Evolutionary conservation across 1,139 yeast genomes (phyloP).

Genomic region (Wickerhamiella infanticola): DNA sequence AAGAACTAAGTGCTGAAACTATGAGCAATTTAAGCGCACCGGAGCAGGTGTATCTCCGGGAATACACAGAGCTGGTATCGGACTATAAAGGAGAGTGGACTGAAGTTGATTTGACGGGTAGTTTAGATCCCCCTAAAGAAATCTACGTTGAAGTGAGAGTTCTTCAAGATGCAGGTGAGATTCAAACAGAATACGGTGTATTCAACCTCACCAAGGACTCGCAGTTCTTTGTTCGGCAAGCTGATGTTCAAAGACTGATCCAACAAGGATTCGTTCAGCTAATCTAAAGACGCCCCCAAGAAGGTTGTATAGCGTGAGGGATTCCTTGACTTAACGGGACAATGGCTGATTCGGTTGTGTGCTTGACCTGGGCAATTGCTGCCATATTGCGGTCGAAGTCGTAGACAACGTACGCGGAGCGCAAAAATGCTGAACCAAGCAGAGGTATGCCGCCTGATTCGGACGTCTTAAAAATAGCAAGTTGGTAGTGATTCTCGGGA

Average conservation of each 20-base stretch:
- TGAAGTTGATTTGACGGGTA: constrained; percentile 80
- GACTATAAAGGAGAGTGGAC: constrained; percentile 66
- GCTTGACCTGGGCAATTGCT: constrained; percentile 40
- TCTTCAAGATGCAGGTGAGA: constrained; percentile 87
- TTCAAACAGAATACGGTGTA: constrained; percentile 94
- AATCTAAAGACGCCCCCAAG: constrained; percentile 24
- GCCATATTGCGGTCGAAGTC: constrained; percentile 53
- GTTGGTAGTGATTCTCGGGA: constrained; percentile 4
- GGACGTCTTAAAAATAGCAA: constrained; percentile 8
- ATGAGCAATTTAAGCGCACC: constrained; percentile 48
- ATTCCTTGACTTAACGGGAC: constrained; percentile 17
- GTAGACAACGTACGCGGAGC: constrained; percentile 60
- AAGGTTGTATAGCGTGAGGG: constrained; percentile 17
- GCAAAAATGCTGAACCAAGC: constrained; percentile 61
- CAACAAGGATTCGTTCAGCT: constrained; percentile 89
- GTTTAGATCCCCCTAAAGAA: constrained; percentile 77
- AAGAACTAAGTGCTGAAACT: constrained; percentile 22
- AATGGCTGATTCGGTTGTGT: constrained; percentile 15
- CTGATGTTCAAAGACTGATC: constrained; percentile 84
- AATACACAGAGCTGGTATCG: constrained; percentile 55
- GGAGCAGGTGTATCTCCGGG: constrained; percentile 65
- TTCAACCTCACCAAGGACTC: constrained; percentile 90
- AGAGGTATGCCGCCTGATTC: constrained; percentile 17
- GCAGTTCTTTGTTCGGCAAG: constrained; percentile 83
- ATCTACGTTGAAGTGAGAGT: constrained; percentile 90